These are phyloP conservation scores for Datisca glomerata DNA, from an alignment of 306 rosid species.

Conservation along the genomic window DNA sequence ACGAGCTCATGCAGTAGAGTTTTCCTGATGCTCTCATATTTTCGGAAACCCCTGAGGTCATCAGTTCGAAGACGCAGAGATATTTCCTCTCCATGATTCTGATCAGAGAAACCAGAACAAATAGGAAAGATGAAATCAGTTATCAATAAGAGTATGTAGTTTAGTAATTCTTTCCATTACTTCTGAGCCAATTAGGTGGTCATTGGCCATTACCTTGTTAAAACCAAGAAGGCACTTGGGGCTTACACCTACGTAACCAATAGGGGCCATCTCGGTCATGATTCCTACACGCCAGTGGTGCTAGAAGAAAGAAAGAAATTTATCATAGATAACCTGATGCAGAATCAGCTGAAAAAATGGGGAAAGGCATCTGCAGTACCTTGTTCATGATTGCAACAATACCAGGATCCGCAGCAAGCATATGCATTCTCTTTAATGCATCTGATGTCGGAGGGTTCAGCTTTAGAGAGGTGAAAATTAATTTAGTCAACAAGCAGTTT, in stretches of 20 bases:
- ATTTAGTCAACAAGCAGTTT: too few species aligned
- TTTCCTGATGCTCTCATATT: slow-evolving; percentile 73
- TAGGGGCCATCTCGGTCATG: slow-evolving; percentile 97
- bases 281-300: slow-evolving; percentile 89
- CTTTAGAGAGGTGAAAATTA: slow-evolving; percentile 23
- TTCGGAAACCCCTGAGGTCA: slow-evolving; percentile 89
- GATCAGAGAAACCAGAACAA: slow-evolving; percentile 8
- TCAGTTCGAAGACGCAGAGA: slow-evolving; percentile 93
- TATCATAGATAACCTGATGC: slow-evolving; percentile 20
- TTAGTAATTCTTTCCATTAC: neutral
- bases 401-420: slow-evolving; percentile 96
- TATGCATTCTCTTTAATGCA: slow-evolving; percentile 89
- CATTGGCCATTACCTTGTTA: slow-evolving; percentile 48
- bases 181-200: too few species aligned
- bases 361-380: slow-evolving; percentile 22
- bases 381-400: slow-evolving; percentile 89
- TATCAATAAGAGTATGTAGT: too few species aligned
- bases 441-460: slow-evolving; percentile 77
- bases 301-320: slow-evolving; percentile 28
- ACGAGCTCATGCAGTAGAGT: slow-evolving; percentile 97
- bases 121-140: slow-evolving; percentile 5
- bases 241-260: slow-evolving; percentile 88
- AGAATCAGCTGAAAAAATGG: slow-evolving; percentile 14
- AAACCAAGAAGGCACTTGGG: slow-evolving; percentile 90
- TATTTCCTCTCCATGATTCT: slow-evolving; percentile 92